Evolutionary conservation across 140 eudicot species (phyloP).

Genomic region (Oenanthe javanica): DNA sequence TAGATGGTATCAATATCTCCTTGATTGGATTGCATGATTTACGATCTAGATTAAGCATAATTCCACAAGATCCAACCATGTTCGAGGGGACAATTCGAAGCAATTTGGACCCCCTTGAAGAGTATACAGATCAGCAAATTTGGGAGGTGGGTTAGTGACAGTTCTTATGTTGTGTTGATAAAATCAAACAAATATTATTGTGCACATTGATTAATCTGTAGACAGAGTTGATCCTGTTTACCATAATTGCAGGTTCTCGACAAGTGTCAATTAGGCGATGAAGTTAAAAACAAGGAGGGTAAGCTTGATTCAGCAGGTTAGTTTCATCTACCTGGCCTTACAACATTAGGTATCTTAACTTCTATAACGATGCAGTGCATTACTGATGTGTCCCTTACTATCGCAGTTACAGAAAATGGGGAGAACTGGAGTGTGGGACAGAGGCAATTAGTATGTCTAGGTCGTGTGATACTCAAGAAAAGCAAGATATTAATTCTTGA

Average conservation of each 20-base stretch:
- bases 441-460: conserved; percentile 80
- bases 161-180: background rate
- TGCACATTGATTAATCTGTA: background rate
- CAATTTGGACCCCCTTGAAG: conserved; percentile 83
- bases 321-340: background rate
- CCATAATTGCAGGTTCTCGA: conserved; percentile 46
- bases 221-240: background rate
- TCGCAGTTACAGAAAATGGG: conserved; percentile 72
- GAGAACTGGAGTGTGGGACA: conserved; percentile 97
- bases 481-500: conserved; percentile 76
- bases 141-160: conserved; percentile 62
- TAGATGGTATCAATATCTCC: conserved; percentile 64
- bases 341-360: background rate
- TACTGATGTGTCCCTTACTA: background rate
- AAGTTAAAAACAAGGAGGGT: conserved; percentile 66
- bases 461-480: conserved; percentile 78
- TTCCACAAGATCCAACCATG: conserved; percentile 98
- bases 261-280: conserved; percentile 92
- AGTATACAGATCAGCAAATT: conserved; percentile 68
- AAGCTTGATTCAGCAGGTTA: conserved; percentile 76
- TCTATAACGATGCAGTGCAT: background rate
- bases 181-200: background rate
- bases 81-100: conserved; percentile 79
- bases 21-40: conserved; percentile 79
- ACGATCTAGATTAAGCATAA: conserved; percentile 72